A percentile compares a stretch with the other conserved stretches of the same genome.
Evolutionary conservation across 169 alveolate species (phyloP).

Genomic region (Plasmodium knowlesi): DNA sequence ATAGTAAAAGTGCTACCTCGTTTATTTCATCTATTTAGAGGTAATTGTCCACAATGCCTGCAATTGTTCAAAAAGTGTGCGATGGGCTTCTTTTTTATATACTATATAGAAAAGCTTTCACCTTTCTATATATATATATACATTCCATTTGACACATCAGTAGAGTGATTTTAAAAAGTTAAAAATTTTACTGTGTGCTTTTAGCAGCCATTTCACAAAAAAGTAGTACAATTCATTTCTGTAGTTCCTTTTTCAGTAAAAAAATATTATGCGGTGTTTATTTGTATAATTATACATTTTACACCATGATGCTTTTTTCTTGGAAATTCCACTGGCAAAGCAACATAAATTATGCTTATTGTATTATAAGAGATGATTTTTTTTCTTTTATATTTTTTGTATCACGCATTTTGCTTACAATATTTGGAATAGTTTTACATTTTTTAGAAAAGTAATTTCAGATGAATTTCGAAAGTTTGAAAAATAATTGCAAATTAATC

Average conservation of each 20-base stretch:
- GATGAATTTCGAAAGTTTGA: background rate
- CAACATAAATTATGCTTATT: background rate
- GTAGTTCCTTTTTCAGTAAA: background rate
- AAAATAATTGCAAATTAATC: background rate
- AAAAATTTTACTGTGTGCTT: background rate
- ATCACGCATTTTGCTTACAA: background rate
- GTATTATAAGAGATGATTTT: background rate
- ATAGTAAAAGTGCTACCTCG: background rate
- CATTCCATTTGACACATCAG: background rate
- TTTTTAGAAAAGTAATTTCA: background rate
- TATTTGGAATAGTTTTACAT: background rate
- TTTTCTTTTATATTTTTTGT: background rate
- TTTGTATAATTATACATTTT: background rate
- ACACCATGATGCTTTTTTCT: background rate
- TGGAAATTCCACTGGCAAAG: background rate
- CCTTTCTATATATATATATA: background rate
- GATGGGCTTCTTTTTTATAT: background rate
- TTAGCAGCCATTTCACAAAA: background rate
- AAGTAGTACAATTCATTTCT: background rate
- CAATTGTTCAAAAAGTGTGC: background rate
- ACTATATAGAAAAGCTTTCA: background rate
- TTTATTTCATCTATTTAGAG: background rate
- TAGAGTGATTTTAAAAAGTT: background rate
- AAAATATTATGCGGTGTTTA: background rate
- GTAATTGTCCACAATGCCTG: background rate